A percentile compares a stretch with the other conserved stretches of the same genome.
Evolutionary conservation across 192 early-diverging fungal species (phyloP).

Genomic region (Piromyces finnis): DNA sequence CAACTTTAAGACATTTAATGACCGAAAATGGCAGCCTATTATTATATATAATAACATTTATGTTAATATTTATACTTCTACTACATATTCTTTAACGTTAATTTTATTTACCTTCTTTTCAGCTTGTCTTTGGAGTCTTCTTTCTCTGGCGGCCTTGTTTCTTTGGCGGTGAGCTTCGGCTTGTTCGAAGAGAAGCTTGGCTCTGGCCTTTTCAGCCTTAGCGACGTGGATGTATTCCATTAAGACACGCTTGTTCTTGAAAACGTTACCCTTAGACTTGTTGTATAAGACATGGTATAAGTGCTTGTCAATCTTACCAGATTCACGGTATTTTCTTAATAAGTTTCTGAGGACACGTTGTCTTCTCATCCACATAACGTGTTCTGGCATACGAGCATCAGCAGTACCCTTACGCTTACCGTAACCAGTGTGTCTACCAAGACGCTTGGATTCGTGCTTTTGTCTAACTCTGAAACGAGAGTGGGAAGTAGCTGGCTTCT

Average conservation of each 20-base stretch:
- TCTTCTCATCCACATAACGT: slow-evolving; percentile 94
- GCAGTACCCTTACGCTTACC: slow-evolving; percentile 77
- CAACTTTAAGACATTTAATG: background rate
- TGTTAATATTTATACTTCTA: too few relatives aligned
- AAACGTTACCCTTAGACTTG: slow-evolving; percentile 98
- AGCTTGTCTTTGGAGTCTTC: slow-evolving; percentile 64
- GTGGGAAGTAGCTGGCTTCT: slow-evolving; percentile 69
- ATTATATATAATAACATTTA: too few relatives aligned
- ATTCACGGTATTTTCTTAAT: slow-evolving; percentile 91
- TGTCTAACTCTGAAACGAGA: slow-evolving; percentile 89
- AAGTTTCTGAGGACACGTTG: slow-evolving; percentile 90
- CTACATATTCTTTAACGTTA: too few relatives aligned
- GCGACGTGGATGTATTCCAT: slow-evolving; percentile 99
- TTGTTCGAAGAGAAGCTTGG: slow-evolving; percentile 83
- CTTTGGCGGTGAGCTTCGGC: slow-evolving; percentile 93
- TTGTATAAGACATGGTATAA: slow-evolving; percentile 94
- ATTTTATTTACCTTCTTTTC: slow-evolving; percentile 74
- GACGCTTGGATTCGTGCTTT: slow-evolving; percentile 83
- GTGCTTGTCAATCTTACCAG: slow-evolving; percentile 95
- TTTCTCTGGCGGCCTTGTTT: slow-evolving; percentile 86
- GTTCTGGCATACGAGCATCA: slow-evolving; percentile 92
- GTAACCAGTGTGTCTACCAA: slow-evolving; percentile 85
- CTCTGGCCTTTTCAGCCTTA: slow-evolving; percentile 93
- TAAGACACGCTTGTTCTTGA: slow-evolving; percentile 99
- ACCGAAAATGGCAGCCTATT: background rate